Evolutionary conservation across 2,329 filamentous ascomycete species (phyloP), one percentile per base, ranked within the genome.

Genomic region (Coccinonectria pachysandricola): DNA sequence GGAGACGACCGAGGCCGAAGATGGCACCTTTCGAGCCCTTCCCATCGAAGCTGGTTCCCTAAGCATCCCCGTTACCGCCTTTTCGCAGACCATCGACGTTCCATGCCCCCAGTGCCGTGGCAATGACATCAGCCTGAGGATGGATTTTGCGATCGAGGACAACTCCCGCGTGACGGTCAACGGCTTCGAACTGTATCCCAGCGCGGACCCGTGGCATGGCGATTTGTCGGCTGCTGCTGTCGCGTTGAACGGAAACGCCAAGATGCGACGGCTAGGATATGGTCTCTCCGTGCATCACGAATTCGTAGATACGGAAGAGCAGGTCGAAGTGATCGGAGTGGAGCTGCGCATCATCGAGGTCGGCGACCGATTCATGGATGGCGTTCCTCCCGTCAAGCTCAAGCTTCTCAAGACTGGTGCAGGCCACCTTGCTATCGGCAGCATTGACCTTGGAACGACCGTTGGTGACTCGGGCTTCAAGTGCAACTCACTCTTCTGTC

Each of bases 301-400:
- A 27, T 59, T 64, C 36, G 56, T 61, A 23, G 63, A 71, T 30
- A 60, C 65, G 25, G 59, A 67, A 7, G 64, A 66, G 34, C 53
- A 59, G 27, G 48, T 75, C 21, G 60, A 68, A 31, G 49, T 76
- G 3, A 49, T 77, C 27, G 50, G 58, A 19, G 44, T 79, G 31
- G 60, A 69, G 35, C 53, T 80, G 19, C 61, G 71, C 37, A 64
- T 81, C 34, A 62, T 75, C 32, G 65, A 75, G 46, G 66, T 80
- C 14, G 71, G 69, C 31, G 52, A 62, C 27, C 55, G 59, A 21
- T 71, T 74, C 32, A 51, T 79, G 28, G 54, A 68, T 22, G 61
- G 55, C 13, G 57, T 76, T 13, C 65, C 69, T 19, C 56, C 56
- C 15, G 60, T 84, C 31, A 64, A 68, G 23, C 57, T 82, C 23